Percentiles rank a stretch among this genome's conserved stretches.
These are phyloP conservation scores for Vaucheria bursata DNA, from an alignment of 352 stramenopile species.

Conservation along the genomic window DNA sequence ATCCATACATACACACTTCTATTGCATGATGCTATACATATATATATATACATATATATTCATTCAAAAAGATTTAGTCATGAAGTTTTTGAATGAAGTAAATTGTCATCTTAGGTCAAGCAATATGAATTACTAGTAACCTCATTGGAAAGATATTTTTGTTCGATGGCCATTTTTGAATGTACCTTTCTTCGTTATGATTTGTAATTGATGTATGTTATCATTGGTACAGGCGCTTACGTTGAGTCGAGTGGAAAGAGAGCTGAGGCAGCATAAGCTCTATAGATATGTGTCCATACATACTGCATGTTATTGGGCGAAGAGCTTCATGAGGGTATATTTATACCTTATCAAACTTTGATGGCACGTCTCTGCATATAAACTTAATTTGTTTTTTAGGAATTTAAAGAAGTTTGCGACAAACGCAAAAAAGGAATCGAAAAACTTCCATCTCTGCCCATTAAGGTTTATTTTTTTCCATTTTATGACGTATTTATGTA, in stretches of 20 bases:
- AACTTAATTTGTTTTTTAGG: conserved; percentile 20
- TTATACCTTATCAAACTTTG: conserved; percentile 48
- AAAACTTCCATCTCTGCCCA: conserved; percentile 49
- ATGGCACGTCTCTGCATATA: conserved; percentile 45
- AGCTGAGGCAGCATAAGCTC: conserved; percentile 70
- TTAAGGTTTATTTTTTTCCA: conserved; percentile 16
- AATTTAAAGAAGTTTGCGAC: conserved; percentile 54
- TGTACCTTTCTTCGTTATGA: too few relatives aligned
- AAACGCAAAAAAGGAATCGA: conserved; percentile 43
- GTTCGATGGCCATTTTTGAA: too few relatives aligned
- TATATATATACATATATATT: too few relatives aligned
- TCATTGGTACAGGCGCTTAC: conserved; percentile 54
- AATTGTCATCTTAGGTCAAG: too few relatives aligned
- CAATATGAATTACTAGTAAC: too few relatives aligned
- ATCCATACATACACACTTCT: background rate
- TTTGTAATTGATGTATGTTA: background rate
- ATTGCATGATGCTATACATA: too few relatives aligned
- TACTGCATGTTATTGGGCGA: conserved; percentile 69
- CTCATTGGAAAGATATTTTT: too few relatives aligned
- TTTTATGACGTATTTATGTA: background rate
- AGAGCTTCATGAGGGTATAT: conserved; percentile 57
- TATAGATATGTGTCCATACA: conserved; percentile 70
- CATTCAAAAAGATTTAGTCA: too few relatives aligned
- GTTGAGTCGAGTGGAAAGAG: conserved; percentile 66
- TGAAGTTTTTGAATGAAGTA: too few relatives aligned